phyloP scores from a whole-genome alignment of 2,329 filamentous ascomycete species.

The Epichloe gansuensis region DNA sequence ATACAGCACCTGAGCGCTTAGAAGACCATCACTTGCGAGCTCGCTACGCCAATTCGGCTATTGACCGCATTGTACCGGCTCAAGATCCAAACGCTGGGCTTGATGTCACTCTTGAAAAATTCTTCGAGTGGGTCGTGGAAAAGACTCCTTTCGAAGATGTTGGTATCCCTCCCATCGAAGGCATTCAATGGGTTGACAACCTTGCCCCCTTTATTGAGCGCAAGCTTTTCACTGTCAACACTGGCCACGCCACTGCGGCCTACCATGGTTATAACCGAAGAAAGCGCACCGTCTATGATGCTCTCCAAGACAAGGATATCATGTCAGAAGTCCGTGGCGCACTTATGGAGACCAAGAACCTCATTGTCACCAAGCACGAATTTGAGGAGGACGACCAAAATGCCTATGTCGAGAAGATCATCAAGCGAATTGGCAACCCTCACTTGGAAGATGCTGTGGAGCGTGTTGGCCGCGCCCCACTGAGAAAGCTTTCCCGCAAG shows the following conservation, averaged over 20 bases:
- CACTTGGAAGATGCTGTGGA: conserved; percentile 85
- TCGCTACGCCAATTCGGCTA: conserved; percentile 91
- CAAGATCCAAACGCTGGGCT: conserved; percentile 71
- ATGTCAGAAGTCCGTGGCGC: conserved; percentile 66
- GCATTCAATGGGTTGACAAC: conserved; percentile 86
- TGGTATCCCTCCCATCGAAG: conserved; percentile 57
- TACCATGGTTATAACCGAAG: conserved; percentile 86
- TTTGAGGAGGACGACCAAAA: conserved; percentile 65
- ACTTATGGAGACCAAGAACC: conserved; percentile 70
- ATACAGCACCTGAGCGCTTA: conserved; percentile 56
- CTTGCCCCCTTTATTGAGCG: conserved; percentile 94
- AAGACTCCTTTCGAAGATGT: conserved; percentile 65
- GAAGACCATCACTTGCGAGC: conserved; percentile 60
- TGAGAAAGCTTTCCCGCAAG: conserved; percentile 87
- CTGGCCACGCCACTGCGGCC: conserved; percentile 86
- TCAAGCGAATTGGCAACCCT: conserved; percentile 85
- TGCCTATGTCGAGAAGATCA: conserved; percentile 83
- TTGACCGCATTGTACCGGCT: conserved; percentile 93
- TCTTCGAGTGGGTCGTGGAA: conserved; percentile 98
- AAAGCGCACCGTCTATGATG: conserved; percentile 81
- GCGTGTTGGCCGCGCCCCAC: conserved; percentile 85
- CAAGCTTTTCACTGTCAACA: conserved; percentile 99
- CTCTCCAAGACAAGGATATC: conserved; percentile 69
- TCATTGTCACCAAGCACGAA: conserved; percentile 78
- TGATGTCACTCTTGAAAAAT: conserved; percentile 92